Conservation (phyloP, 139 green algal genomes). For the Eudorina sp. region DNA sequence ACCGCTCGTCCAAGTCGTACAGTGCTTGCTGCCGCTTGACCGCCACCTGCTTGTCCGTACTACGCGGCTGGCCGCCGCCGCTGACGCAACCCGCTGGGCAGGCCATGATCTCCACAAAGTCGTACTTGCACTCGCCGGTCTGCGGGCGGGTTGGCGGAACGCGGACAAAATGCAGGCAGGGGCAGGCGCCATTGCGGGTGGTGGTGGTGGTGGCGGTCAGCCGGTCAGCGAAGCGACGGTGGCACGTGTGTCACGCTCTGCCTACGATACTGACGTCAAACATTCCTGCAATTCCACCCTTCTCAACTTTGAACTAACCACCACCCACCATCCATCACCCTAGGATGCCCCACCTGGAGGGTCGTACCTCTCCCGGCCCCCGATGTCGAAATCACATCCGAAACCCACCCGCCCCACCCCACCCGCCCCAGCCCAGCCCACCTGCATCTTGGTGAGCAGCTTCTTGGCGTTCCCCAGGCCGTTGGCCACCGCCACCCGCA, state of each 20-base stretch:
- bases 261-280: no score
- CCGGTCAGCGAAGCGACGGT: no score
- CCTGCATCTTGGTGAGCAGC: conserved; percentile 66
- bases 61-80: conserved; percentile 79
- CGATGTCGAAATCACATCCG: no score
- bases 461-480: conserved; percentile 84
- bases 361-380: no score
- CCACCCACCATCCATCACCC: no score
- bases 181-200: no score
- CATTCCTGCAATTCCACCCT: no score
- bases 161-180: no score
- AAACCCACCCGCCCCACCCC: neutral
- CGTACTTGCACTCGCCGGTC: conserved; percentile 56
- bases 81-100: conserved; percentile 77
- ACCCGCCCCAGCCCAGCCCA: neutral
- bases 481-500: conserved; percentile 69
- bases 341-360: no score
- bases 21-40: conserved; percentile 71
- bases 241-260: no score
- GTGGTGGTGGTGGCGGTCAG: no score
- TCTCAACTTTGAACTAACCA: no score
- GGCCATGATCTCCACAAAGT: conserved; percentile 80
- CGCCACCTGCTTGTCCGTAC: conserved; percentile 67
- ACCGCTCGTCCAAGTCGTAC: conserved; percentile 64
- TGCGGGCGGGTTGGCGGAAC: neutral